phyloP scores from a whole-genome alignment of 73 alveolate genomes.

The Paramecium pentaurelia region DNA sequence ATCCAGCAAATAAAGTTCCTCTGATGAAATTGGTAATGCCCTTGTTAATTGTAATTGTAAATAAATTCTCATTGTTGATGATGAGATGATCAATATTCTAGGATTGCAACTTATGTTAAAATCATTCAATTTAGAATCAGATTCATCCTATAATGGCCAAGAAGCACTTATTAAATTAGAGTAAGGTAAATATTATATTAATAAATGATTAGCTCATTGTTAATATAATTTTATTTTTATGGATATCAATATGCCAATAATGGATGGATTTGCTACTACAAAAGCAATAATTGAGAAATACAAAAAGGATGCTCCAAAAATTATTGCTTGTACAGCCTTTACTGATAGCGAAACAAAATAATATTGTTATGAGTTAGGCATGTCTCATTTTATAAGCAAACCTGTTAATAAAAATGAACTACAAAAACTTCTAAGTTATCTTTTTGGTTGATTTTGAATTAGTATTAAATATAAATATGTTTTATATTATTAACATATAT shows the following conservation, averaged over 20 bases:
- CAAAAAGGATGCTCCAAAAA: not conserved
- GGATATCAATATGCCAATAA: constrained; percentile 61
- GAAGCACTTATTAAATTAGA: not conserved
- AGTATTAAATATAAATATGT: not conserved
- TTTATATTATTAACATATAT: not conserved
- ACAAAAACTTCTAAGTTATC: not conserved
- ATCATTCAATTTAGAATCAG: not conserved
- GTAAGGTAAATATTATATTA: not conserved
- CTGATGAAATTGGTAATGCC: not conserved
- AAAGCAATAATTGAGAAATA: not conserved
- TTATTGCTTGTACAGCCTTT: constrained; percentile 40
- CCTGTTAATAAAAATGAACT: constrained; percentile 37
- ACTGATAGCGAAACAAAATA: constrained; percentile 23
- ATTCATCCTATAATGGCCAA: not conserved
- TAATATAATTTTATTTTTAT: not conserved
- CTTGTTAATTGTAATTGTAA: not conserved
- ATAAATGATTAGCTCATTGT: not conserved
- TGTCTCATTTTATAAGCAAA: not conserved
- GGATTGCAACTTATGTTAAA: not conserved
- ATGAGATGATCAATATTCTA: constrained; percentile 11
- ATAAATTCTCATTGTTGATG: not conserved
- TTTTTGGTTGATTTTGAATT: not conserved
- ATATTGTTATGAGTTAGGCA: not conserved
- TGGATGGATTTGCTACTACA: constrained; percentile 61
- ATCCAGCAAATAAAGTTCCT: not conserved